Evolutionary conservation across 148 eudicot genomes (phyloP), one percentile per base, ranked within the genome.

Genomic region (Silene latifolia): DNA sequence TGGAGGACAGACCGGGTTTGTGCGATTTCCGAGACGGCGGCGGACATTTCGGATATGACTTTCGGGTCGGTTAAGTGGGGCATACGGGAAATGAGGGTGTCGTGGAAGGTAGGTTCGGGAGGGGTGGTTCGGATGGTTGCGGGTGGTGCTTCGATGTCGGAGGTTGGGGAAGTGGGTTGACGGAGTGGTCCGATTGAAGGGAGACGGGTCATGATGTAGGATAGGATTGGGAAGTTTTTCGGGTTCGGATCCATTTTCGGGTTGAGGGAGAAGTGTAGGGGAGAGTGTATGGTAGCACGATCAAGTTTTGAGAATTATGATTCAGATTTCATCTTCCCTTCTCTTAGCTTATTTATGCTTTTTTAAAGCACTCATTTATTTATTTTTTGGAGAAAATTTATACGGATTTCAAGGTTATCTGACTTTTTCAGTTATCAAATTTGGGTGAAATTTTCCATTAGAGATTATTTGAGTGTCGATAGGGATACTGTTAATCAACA

Each of bases 231-330:
- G 82, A 82, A 89, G 54, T 74, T 77, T 1, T 70, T 86, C 5
- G 90, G 93, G 63, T 81, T 88, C 21, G 93, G 88, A 77, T 94
- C 93, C 98, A 94, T 94, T 47, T 57, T 56, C n/a, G 71, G n/a
- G 12, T 21, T 17, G 32, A 25, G n/a, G 64, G 53, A 48, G 14
- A 13, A 8, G 53, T 48, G 53, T 48, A 48, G 53, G 53, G 13
- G 53, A 13, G 53, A 48, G 15, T 48, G 53, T 9, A 48, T 11
- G 53, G 53, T 48, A 13, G 56, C 56, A 51, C 56, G 56, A 51
- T 51, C 56, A 51, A 51, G 56, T 51, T 39, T 39, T 14, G 56
- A 48, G 56, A 51, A 51, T 12, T 51, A 15, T 51, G 56, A 51
- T 51, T 51, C 56, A 51, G 56, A 51, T 51, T 51, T 9, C 56